Evolutionary conservation across 441 rosid species (phyloP).

Genomic region (Gossypium lobatum): DNA sequence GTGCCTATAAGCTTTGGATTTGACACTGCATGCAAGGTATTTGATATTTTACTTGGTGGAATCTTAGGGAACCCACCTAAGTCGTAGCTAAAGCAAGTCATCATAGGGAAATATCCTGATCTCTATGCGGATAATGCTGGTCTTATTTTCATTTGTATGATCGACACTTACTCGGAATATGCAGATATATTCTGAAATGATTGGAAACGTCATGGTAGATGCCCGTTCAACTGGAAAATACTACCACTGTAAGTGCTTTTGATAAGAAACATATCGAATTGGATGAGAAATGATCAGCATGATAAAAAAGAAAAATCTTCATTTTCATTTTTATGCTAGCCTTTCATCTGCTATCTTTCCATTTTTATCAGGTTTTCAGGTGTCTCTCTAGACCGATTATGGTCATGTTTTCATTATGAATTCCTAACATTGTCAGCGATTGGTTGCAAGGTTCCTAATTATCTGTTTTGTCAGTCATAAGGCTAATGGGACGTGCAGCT

Average conservation of each 20-base stretch:
- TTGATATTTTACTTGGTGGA: neutral
- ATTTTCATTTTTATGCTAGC: neutral
- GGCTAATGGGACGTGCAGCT: constrained; percentile 90
- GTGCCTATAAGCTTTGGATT: constrained; percentile 92
- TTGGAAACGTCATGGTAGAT: constrained; percentile 98
- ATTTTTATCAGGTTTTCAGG: neutral
- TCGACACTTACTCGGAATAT: neutral
- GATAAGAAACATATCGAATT: neutral
- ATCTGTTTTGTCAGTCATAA: constrained; percentile 47
- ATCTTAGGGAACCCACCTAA: neutral
- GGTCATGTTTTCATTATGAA: neutral
- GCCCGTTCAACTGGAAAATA: constrained; percentile 98
- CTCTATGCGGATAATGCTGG: neutral
- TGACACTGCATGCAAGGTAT: constrained; percentile 99
- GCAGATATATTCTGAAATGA: constrained; percentile 97
- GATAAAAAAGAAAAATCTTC: constrained; percentile 2
- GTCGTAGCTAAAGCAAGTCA: neutral
- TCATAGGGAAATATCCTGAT: neutral
- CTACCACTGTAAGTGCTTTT: constrained; percentile 78
- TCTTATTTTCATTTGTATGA: neutral
- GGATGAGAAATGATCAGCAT: constrained; percentile 8
- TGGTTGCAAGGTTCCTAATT: neutral
- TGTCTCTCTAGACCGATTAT: neutral
- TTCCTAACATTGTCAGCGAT: neutral
- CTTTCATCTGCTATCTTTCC: constrained; percentile 8